Evolutionary conservation across 805 yeast species (phyloP), one percentile per base, ranked within the genome.

Genomic region (Ogataea methanolica): DNA sequence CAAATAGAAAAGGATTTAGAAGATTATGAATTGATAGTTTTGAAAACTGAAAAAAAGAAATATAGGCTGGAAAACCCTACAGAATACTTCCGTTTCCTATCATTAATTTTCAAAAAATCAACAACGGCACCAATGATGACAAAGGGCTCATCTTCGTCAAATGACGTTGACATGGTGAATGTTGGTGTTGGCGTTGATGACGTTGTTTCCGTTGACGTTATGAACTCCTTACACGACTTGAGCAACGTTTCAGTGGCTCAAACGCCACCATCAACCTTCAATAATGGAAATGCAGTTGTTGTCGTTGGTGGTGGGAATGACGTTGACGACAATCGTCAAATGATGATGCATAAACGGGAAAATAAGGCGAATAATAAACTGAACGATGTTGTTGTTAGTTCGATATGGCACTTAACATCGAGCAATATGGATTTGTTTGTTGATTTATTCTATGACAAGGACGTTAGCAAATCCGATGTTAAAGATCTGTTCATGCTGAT

Each of bases 211-310:
- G 57, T 50, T 29, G 53, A 55, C 46, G 63, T 60, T n/a, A 55
- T 62, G 51, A 57, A 52, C 39, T 46, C 62, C 2, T 48, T 63
- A 16, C 56, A 58, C 29, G 65, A 63, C 40, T 36, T 62, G 36
- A 42, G 54, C 4, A 51, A 42, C 33, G 65, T 59, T 5, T 47
- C 61, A 8, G 54, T 46, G 15, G 54, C 51, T n/a, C 57, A 56
- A 39, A 48, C 58, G 6, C 59, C 57, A 14, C 53, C 51, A 14
- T 44, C 45, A 11, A 26, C 50, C n/a, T 51, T 45, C 9, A 42
- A 33, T 33, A 46, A 44, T 4, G 46, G 39, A n/a, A 26, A 12
- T 9, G 31, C 31, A 26, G 31, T 26, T 26, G 31, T 26, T 26
- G 31, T 5, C 11, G 31, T 26, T 26, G 31, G 31, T 26, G 36